Evolutionary conservation across 169 alveolate species (phyloP), one percentile per base, ranked within the genome.

Genomic region (Plasmodium ovale): DNA sequence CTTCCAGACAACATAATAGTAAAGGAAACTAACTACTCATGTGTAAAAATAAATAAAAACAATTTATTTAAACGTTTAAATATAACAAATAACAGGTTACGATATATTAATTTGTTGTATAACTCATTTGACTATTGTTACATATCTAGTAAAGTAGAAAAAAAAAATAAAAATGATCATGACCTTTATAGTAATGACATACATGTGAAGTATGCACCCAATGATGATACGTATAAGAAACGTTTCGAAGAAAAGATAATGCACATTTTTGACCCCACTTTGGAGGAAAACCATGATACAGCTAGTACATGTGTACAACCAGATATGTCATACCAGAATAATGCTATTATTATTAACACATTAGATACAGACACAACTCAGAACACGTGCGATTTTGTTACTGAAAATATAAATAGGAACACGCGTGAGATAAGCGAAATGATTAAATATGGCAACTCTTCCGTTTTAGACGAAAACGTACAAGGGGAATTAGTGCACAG

Each of bases 61-160:
- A 69, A 44, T 53, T 51, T 79, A 65, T 79, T 79, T 79, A 79
- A 65, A 29, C 37, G 37, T 64, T 79, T 79, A 79, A 39, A 65
- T 65, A 79, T 79, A 31, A 79, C n/a, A n/a, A 71, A 64, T 35
- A 69, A 79, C 2, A 53, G 89, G 51, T 33, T 79, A 37, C 37
- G 42, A 6, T 65, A 79, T 69, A 65, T 79, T 49, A 65, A 47
- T 31, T 51, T 23, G 14, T 7, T 79, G 31, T 79, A 79, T 79
- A n/a, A 65, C 58, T 79, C 89, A 37, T 79, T 79, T 39, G 82
- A 79, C 58, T 79, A 79, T 56, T 53, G 23, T 79, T 64, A 62
- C 64, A 69, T 58, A 65, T 51, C 62, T n/a, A 19, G 35, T 7
- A 39, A 42, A 51, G 29, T 14, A 58, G 25, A 79, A 64, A 37